phyloP scores from a whole-genome alignment of 116 monocot species.

The Zostera marina region DNA sequence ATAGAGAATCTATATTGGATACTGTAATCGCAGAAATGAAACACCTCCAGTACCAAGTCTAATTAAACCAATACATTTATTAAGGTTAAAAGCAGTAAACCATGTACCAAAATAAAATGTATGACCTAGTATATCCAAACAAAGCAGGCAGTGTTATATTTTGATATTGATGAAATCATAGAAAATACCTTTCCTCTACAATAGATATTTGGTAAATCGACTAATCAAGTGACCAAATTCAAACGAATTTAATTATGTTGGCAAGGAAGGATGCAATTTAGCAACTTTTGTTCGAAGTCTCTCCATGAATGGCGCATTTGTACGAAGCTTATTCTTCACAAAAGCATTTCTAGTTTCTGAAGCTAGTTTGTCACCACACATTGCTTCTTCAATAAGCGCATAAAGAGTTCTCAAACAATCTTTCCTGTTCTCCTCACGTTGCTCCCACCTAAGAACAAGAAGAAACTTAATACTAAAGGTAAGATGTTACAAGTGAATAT shows the following conservation, averaged over 20 bases:
- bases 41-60: not conserved
- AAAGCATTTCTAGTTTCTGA: slow-evolving; percentile 44
- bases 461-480: not conserved
- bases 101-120: no score
- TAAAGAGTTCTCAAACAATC: slow-evolving; percentile 89
- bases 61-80: no score
- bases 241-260: not conserved
- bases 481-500: not conserved
- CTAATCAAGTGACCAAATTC: no score
- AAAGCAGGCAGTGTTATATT: no score
- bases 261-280: not conserved
- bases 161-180: no score
- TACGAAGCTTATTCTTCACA: slow-evolving; percentile 55
- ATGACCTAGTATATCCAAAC: no score
- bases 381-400: slow-evolving; percentile 72
- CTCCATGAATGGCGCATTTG: slow-evolving; percentile 66
- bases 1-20: not conserved
- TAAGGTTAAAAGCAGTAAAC: not conserved
- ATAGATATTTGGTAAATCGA: no score
- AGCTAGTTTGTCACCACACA: slow-evolving; percentile 62
- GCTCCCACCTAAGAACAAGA: slow-evolving; percentile 49
- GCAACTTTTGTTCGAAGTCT: slow-evolving; percentile 33
- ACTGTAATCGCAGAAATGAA: not conserved
- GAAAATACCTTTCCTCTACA: no score
- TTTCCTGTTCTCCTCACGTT: slow-evolving; percentile 95